Percentiles rank a stretch among this genome's conserved stretches.
Conservation (phyloP, 2,329 filamentous ascomycete genomes). For the Paraphaeosphaeria minitans region DNA sequence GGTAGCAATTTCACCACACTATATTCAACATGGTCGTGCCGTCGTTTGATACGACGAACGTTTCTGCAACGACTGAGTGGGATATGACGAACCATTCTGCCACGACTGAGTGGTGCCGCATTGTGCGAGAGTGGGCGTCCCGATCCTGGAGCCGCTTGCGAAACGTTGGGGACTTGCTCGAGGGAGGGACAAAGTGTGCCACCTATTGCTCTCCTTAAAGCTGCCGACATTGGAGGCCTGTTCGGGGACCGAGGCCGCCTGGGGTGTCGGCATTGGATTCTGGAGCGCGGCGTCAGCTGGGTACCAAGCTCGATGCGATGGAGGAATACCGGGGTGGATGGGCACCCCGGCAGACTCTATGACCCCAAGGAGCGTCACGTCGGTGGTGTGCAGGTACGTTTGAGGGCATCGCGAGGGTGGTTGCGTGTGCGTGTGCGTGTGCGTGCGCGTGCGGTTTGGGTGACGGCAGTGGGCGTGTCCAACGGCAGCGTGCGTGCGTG, state of each 20-base stretch:
- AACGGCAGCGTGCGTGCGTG: neutral
- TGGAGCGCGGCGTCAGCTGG: neutral
- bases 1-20: constrained; percentile 41
- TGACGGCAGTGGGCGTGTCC: neutral
- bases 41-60: neutral
- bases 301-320: neutral
- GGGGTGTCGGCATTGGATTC: neutral
- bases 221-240: neutral
- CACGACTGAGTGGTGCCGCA: neutral
- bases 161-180: neutral
- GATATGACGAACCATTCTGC: neutral
- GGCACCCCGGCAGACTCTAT: neutral
- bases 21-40: constrained; percentile 17
- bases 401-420: neutral
- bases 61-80: neutral
- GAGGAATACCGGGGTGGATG: neutral
- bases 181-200: neutral
- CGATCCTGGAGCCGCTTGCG: neutral
- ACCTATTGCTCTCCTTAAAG: neutral
- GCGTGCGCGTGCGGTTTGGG: neutral
- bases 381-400: neutral
- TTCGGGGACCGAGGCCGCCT: neutral
- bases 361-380: neutral
- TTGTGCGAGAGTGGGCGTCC: neutral
- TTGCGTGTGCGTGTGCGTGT: neutral